Evolutionary conservation across 805 yeast species (phyloP).

Genomic region (Monosporozyma aerobia): DNA sequence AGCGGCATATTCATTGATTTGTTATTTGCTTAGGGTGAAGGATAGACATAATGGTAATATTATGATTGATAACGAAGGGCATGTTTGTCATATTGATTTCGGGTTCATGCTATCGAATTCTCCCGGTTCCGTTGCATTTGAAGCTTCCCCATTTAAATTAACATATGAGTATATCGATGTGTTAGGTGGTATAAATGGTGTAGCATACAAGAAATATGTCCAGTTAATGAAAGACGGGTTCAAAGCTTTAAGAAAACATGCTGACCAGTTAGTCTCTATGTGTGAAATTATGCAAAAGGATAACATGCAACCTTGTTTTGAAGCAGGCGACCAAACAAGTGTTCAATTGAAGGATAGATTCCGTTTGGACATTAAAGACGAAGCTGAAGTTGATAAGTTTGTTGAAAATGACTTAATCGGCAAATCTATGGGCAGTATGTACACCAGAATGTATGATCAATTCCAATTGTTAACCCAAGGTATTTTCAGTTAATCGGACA

Average conservation of each 20-base stretch:
- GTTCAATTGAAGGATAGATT: constrained; percentile 71
- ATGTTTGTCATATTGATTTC: constrained; percentile 89
- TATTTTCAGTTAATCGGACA: constrained; percentile 49
- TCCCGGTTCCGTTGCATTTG: constrained; percentile 96
- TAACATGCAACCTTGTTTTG: constrained; percentile 84
- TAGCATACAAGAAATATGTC: constrained; percentile 50
- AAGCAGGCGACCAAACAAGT: constrained; percentile 77
- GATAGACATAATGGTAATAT: constrained; percentile 97
- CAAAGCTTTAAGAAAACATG: constrained; percentile 58
- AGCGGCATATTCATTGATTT: constrained; percentile 86
- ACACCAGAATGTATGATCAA: constrained; percentile 89
- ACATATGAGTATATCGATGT: constrained; percentile 84
- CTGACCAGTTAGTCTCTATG: constrained; percentile 67
- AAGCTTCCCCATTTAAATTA: constrained; percentile 93
- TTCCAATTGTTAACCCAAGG: constrained; percentile 94
- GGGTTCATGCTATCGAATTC: constrained; percentile 89
- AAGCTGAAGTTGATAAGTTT: constrained; percentile 47
- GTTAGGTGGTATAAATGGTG: constrained; percentile 68
- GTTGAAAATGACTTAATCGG: constrained; percentile 71
- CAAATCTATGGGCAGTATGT: constrained; percentile 77
- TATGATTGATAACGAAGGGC: constrained; percentile 94
- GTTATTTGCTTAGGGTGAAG: constrained; percentile 83
- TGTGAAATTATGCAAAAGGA: constrained; percentile 94
- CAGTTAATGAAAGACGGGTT: constrained; percentile 63
- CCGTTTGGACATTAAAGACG: constrained; percentile 64